phyloP scores from a whole-genome alignment of 2,329 filamentous ascomycete genomes.

The Alternaria novae-zelandiae region DNA sequence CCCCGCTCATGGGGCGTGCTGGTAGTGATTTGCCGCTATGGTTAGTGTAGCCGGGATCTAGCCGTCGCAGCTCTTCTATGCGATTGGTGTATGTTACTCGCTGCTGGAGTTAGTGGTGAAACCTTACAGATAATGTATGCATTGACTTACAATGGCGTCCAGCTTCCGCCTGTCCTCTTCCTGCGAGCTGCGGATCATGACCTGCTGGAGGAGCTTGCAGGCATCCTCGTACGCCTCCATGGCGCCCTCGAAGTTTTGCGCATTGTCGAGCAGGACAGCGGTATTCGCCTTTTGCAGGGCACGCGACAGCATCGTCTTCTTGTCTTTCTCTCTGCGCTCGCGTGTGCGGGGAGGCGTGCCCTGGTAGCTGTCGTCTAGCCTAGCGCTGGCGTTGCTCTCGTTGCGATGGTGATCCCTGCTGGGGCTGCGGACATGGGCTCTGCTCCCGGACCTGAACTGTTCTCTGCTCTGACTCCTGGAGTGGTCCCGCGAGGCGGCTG shows the following conservation, averaged over 20 bases:
- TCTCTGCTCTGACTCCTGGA: constrained; percentile 28
- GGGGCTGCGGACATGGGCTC: constrained; percentile 5
- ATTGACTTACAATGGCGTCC: constrained; percentile 81
- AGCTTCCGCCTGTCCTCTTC: constrained; percentile 90
- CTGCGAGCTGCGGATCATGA: constrained; percentile 81
- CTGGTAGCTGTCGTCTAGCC: constrained; percentile 40
- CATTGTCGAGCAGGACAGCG: constrained; percentile 94
- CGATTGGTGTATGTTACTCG: constrained; percentile 88
- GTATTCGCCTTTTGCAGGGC: constrained; percentile 95
- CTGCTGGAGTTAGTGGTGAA: constrained; percentile 53
- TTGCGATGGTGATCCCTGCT: constrained; percentile 31
- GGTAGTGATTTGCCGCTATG: constrained; percentile 76
- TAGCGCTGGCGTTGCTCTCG: constrained; percentile 43
- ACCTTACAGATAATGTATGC: neutral
- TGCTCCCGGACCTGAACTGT: constrained; percentile 23
- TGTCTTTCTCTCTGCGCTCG: constrained; percentile 57
- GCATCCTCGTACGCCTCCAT: constrained; percentile 91
- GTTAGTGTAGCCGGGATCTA: constrained; percentile 63
- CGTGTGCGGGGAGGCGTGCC: constrained; percentile 47
- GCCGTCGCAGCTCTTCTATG: constrained; percentile 82
- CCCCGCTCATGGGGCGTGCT: constrained; percentile 68
- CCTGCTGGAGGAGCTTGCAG: constrained; percentile 84
- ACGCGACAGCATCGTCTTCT: constrained; percentile 96
- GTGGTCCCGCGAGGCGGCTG: constrained; percentile 23
- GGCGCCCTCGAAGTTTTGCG: constrained; percentile 90